Evolutionary conservation across 2,329 filamentous ascomycete genomes (phyloP).

Genomic region (Aspergillus novofumigatus): DNA sequence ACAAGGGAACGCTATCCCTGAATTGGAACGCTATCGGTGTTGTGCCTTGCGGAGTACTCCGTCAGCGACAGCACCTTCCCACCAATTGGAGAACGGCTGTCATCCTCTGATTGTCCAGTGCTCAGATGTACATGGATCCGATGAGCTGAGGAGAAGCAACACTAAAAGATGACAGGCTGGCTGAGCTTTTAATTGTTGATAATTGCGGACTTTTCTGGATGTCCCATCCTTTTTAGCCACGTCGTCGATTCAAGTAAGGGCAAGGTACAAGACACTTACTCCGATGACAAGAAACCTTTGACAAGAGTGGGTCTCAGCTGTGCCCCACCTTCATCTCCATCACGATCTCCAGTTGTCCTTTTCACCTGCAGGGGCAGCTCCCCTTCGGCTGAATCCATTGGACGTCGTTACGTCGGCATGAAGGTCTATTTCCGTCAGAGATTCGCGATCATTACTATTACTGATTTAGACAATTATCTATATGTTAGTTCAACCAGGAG

Average conservation of each 20-base stretch:
- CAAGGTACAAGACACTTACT: background rate
- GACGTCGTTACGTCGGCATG: background rate
- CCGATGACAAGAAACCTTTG: background rate
- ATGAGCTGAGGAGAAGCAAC: background rate
- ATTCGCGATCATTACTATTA: background rate
- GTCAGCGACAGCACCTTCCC: background rate
- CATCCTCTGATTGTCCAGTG: background rate
- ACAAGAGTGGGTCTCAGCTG: background rate
- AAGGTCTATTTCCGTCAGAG: background rate
- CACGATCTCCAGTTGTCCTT: background rate
- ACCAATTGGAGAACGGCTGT: background rate
- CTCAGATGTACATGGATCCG: background rate
- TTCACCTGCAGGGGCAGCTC: background rate
- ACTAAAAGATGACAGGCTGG: background rate
- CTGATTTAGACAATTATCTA: background rate
- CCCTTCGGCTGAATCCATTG: background rate
- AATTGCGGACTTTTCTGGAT: background rate
- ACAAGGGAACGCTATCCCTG: background rate
- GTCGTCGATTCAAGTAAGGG: background rate
- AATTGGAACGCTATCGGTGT: background rate
- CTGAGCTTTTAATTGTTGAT: background rate
- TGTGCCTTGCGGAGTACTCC: background rate
- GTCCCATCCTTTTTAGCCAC: background rate
- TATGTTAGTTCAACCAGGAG: background rate
- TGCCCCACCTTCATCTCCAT: background rate